Evolutionary conservation across 345 rosid genomes (phyloP), one percentile per base, ranked within the genome.

Genomic region (Odontarrhena argentea): DNA sequence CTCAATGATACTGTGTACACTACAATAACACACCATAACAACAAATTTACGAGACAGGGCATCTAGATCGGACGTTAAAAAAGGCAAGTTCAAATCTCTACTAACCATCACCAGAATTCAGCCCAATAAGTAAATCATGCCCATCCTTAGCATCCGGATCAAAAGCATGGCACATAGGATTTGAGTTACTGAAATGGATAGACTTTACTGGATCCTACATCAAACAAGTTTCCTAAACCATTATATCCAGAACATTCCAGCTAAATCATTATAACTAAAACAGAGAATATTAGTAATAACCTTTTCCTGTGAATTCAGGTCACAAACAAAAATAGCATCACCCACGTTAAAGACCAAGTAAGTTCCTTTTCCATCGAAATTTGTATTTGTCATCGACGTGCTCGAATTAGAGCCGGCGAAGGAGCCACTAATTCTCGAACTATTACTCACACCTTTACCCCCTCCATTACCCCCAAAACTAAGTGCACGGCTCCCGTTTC

Each of bases 381-480:
- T 92, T 2, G 94, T 65, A 78, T 78, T 89, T 7, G 74, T 78
- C 74, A 79, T 48, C 0, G 96, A 83, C 67, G 65, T 85, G 82
- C 78, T 79, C 0, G 85, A 86, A 75, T 77, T 85, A n/a, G 94
- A 85, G 56, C 84, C 78, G 43, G 96, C 86, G 52, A 87, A 78
- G 24, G 97, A 87, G 32, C 96, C 98, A 47, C 92, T 94, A 26
- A 92, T 85, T 77, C 93, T 87, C 14, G 91, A 81, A 73, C 77
- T 85, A 28, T 90, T 77, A 68, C 92, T 81, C 63, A 82, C 55
- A 74, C 77, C 81, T 81, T 85, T 95, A 68, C 78, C 80, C 56
- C 99, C 97, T 66, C 97, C 98, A 82, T 87, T 92, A 44, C 96
- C 99, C 68, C 94, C 99, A 60, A 91, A 95, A 74, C 94, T 76